These are phyloP conservation scores for Peltaster fructicola DNA, from an alignment of 2,329 filamentous ascomycete genomes.

Conservation along the genomic window DNA sequence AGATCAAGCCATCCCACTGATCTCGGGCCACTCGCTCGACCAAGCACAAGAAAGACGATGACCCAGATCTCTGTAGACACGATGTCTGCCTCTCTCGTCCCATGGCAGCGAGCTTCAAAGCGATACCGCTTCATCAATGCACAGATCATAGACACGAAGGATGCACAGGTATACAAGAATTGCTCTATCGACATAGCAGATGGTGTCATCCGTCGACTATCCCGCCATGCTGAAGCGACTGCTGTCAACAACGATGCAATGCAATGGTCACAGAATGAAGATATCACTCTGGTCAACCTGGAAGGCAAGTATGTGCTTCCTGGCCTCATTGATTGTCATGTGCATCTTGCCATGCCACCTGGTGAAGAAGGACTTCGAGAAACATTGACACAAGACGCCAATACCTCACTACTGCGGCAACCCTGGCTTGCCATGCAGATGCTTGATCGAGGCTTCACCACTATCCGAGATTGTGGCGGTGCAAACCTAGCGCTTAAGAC, in stretches of 20 bases:
- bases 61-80: too few relatives aligned
- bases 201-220: conserved; percentile 14
- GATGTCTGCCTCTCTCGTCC: too few relatives aligned
- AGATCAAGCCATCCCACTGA: too few relatives aligned
- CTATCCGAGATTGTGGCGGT: conserved; percentile 40
- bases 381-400: conserved; percentile 19
- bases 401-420: conserved; percentile 27
- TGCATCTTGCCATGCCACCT: conserved; percentile 30
- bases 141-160: conserved; percentile 16
- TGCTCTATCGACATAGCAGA: conserved; percentile 16
- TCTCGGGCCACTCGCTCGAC: too few relatives aligned
- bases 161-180: conserved; percentile 14
- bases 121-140: conserved; percentile 10
- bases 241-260: conserved; percentile 14
- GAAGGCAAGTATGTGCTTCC: conserved; percentile 30
- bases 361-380: conserved; percentile 23
- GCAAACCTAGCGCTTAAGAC: conserved; percentile 37
- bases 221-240: conserved; percentile 11
- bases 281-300: conserved; percentile 21
- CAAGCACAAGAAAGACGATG: too few relatives aligned
- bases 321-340: conserved; percentile 35
- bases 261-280: conserved; percentile 11
- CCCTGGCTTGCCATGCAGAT: conserved; percentile 33
- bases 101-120: too few relatives aligned
- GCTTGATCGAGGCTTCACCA: conserved; percentile 40